Conservation (phyloP, 805 yeast species). For the Barnettozyma sp. region DNA sequence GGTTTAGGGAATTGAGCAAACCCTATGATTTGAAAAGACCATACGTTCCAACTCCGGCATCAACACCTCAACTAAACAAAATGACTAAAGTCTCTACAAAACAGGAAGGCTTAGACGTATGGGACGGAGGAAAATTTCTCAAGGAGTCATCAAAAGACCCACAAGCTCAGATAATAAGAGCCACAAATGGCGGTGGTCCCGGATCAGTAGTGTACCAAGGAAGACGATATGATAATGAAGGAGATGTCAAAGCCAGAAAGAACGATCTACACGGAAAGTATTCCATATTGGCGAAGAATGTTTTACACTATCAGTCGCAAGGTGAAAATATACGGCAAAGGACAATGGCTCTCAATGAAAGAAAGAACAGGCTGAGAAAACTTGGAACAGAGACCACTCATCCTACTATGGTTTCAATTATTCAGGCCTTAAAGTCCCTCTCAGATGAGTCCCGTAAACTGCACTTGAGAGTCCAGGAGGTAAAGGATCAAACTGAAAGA, state of each 20-base stretch:
- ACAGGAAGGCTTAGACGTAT: no score
- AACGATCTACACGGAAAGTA: no score
- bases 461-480: not conserved
- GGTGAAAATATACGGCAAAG: not conserved
- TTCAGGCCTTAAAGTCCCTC: conserved; percentile 1
- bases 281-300: no score
- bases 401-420: conserved; percentile 1
- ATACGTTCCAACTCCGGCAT: not conserved
- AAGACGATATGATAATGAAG: conserved; percentile 1
- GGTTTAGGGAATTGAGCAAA: conserved; percentile 10
- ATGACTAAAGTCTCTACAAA: not conserved
- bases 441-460: conserved; percentile 7
- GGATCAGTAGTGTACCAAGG: not conserved
- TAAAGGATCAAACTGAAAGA: not conserved
- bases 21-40: not conserved
- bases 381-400: conserved; percentile 6
- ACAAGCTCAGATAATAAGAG: not conserved
- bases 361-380: conserved; percentile 1
- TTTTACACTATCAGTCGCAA: not conserved
- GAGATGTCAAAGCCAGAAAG: conserved; percentile 1
- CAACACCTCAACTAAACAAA: not conserved
- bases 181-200: conserved; percentile 1
- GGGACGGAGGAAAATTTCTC: no score
- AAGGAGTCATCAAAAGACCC: no score
- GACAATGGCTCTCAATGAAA: not conserved